Percentiles rank a stretch among this genome's conserved stretches.
Conservation (phyloP, 805 yeast genomes). For the Yueomyces sp. region DNA sequence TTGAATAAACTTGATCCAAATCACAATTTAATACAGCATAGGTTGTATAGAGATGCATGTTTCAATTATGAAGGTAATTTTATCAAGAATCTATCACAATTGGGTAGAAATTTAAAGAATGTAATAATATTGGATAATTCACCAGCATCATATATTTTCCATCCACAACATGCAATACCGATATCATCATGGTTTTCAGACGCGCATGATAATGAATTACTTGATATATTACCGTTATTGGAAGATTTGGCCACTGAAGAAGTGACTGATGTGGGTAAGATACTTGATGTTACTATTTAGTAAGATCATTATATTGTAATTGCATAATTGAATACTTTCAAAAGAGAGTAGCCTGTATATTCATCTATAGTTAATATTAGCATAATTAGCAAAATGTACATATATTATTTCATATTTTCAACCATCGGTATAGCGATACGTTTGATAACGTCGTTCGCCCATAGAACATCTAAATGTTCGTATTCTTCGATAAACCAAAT, state of each 20-base stretch:
- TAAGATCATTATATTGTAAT: background rate
- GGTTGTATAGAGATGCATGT: conserved; percentile 90
- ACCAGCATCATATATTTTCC: conserved; percentile 95
- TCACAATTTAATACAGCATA: conserved; percentile 59
- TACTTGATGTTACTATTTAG: conserved; percentile 54
- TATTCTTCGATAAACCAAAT: conserved; percentile 40
- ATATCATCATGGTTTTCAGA: conserved; percentile 97
- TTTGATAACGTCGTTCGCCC: conserved; percentile 73
- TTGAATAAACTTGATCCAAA: conserved; percentile 76
- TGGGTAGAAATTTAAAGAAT: conserved; percentile 83
- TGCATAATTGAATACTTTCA: background rate
- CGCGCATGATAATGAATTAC: conserved; percentile 88
- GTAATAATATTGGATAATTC: conserved; percentile 90
- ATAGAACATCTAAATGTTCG: conserved; percentile 80
- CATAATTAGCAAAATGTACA: background rate
- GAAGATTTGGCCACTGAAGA: conserved; percentile 62
- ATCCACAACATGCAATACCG: conserved; percentile 96
- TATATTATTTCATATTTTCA: background rate
- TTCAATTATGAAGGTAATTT: conserved; percentile 88
- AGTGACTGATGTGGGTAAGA: conserved; percentile 77
- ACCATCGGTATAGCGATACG: conserved; percentile 42
- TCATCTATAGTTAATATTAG: too few relatives aligned
- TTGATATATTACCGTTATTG: conserved; percentile 81
- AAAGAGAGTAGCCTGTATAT: too few relatives aligned
- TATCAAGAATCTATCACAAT: conserved; percentile 83